Percentiles rank a stretch among this genome's conserved stretches.
These are phyloP conservation scores for Penicillium macrosclerotiorum DNA, from an alignment of 495 filamentous ascomycete genomes.

Conservation along the genomic window DNA sequence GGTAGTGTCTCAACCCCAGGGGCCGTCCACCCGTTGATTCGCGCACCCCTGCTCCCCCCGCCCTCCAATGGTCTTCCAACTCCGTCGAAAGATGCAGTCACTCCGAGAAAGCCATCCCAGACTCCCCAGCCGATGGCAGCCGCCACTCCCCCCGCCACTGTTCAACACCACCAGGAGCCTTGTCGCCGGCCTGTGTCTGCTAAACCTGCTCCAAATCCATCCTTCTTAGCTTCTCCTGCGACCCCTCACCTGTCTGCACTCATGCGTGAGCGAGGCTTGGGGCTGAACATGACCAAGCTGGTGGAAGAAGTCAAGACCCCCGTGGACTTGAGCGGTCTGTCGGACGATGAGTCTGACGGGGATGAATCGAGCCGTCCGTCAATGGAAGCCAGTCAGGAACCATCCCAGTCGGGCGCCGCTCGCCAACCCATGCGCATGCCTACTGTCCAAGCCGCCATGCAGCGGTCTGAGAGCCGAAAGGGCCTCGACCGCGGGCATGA, in stretches of 20 bases:
- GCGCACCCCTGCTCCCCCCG: constrained; percentile 56
- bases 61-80: constrained; percentile 45
- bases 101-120: constrained; percentile 23
- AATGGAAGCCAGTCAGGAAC: constrained; percentile 38
- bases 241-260: constrained; percentile 74
- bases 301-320: constrained; percentile 23
- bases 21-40: constrained; percentile 68
- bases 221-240: constrained; percentile 55
- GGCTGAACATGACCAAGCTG: constrained; percentile 60
- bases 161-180: constrained; percentile 6
- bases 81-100: constrained; percentile 42
- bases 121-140: constrained; percentile 22
- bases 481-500: constrained; percentile 37
- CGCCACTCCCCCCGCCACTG: constrained; percentile 32
- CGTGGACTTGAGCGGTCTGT: constrained; percentile 33
- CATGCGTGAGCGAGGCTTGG: constrained; percentile 62
- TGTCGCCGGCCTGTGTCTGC: constrained; percentile 12
- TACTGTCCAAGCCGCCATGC: constrained; percentile 50
- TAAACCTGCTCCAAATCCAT: constrained; percentile 17
- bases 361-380: constrained; percentile 48
- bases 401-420: constrained; percentile 21
- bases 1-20: constrained; percentile 38
- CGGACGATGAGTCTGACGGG: constrained; percentile 55
- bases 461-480: constrained; percentile 57
- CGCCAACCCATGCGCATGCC: constrained; percentile 57